These are phyloP conservation scores for Leishmania martiniquensis DNA, from an alignment of 208 protist species.

Conservation along the genomic window DNA sequence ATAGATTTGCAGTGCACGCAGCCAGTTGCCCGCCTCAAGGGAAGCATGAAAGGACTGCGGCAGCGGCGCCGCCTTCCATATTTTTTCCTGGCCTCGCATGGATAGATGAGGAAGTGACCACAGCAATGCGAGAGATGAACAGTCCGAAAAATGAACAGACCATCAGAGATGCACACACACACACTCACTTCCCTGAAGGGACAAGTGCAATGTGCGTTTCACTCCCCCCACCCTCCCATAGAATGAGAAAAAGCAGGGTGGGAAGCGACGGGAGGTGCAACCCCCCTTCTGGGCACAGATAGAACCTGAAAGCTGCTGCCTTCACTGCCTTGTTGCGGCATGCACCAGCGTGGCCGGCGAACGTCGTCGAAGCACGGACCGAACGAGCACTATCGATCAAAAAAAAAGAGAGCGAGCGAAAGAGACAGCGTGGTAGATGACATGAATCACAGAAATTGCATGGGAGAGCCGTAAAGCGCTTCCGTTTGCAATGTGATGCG, in stretches of 20 bases:
- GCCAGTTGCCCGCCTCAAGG: slow-evolving; percentile 83
- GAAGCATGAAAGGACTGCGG: slow-evolving; percentile 74
- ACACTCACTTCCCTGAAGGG: background rate
- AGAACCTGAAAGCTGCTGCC: background rate
- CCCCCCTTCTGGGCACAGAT: background rate
- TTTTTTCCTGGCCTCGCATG: slow-evolving; percentile 37
- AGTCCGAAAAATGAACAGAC: background rate
- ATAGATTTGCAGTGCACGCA: slow-evolving; percentile 76
- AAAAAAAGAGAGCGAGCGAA: slow-evolving; percentile 7
- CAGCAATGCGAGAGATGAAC: background rate
- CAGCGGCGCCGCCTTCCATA: slow-evolving; percentile 88
- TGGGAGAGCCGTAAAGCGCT: background rate
- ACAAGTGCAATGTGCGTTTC: background rate
- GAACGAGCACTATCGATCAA: background rate
- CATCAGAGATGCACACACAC: background rate
- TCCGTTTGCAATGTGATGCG: no score
- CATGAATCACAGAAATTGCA: no score
- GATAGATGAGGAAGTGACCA: background rate
- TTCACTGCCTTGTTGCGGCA: background rate
- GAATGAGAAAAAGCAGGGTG: background rate
- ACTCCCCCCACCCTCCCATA: background rate
- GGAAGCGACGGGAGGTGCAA: background rate
- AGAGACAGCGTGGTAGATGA: background rate
- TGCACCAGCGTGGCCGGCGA: no score
- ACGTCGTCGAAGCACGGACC: no score